A percentile compares a stretch with the other conserved stretches of the same genome.
These are phyloP conservation scores for Coniosporium tulheliwenetii DNA, from an alignment of 2,329 filamentous ascomycete genomes.

Conservation along the genomic window DNA sequence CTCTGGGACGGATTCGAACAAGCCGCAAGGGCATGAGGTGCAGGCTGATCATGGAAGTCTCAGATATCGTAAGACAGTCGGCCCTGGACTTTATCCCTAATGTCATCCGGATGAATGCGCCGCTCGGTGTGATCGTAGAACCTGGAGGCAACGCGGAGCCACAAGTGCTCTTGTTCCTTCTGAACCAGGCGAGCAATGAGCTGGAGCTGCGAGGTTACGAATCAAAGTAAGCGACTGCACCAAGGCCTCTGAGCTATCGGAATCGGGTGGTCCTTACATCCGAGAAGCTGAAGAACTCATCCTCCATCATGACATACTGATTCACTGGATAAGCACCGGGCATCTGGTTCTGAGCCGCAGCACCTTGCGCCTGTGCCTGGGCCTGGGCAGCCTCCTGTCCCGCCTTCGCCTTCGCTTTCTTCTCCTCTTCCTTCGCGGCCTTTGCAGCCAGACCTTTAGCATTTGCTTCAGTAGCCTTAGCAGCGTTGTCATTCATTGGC, in stretches of 20 bases:
- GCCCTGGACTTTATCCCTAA: constrained; percentile 23
- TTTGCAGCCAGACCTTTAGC: constrained; percentile 2
- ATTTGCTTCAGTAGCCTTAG: constrained; percentile 3
- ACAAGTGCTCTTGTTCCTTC: constrained; percentile 26
- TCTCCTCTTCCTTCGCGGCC: constrained; percentile 1
- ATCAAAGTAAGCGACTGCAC: not conserved
- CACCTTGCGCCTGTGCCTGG: not conserved
- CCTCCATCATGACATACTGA: constrained; percentile 10
- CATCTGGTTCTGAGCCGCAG: not conserved
- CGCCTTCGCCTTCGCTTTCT: constrained; percentile 7
- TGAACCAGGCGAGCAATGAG: constrained; percentile 27
- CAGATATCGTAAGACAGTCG: too few species aligned
- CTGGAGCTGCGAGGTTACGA: constrained; percentile 14
- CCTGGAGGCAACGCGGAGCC: constrained; percentile 28
- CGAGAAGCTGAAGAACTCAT: constrained; percentile 18
- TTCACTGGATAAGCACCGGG: not conserved
- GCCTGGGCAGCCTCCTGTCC: constrained; percentile 5
- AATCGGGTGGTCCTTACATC: constrained; percentile 4
- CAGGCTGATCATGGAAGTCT: too few species aligned
- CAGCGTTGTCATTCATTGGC: constrained; percentile 2
- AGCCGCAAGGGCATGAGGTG: too few species aligned
- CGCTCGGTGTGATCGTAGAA: constrained; percentile 35
- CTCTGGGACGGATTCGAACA: too few species aligned
- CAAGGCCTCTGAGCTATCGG: not conserved
- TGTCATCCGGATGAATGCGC: constrained; percentile 24